phyloP scores from a whole-genome alignment of 306 rosid genomes.

The Carpinus viminea region DNA sequence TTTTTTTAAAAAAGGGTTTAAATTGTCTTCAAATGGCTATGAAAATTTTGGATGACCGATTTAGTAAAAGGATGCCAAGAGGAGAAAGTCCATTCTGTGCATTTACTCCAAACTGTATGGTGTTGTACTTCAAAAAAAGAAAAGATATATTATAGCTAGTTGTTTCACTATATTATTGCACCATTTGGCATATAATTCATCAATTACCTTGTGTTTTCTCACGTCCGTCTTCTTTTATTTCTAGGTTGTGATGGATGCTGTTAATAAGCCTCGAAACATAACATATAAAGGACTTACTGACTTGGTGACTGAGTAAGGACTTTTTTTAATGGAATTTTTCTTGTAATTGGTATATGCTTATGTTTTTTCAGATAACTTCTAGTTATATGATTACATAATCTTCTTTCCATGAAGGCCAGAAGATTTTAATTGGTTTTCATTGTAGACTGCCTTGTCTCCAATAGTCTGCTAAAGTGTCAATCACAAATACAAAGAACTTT shows the following conservation, averaged over 20 bases:
- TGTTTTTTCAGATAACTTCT: not conserved
- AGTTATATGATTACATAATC: not conserved
- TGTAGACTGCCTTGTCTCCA: not conserved
- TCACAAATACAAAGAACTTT: not conserved
- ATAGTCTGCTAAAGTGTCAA: not conserved
- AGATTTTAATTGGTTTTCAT: not conserved
- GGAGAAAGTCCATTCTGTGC: not conserved
- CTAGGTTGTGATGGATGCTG: conserved; percentile 98
- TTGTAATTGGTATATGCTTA: not conserved
- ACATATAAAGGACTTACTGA: conserved; percentile 89
- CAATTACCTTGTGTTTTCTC: conserved; percentile 21
- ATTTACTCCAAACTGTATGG: not conserved
- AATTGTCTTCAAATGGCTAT: not conserved
- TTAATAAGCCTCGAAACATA: conserved; percentile 81
- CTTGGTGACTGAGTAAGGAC: conserved; percentile 97
- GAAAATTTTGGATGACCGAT: not conserved
- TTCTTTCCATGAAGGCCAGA: not conserved
- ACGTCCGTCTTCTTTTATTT: conserved; percentile 22
- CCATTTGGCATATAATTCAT: not conserved
- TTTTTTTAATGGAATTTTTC: not conserved
- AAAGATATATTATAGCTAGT: not conserved
- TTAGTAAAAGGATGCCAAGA: not conserved
- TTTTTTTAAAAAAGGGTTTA: not conserved
- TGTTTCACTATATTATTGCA: not conserved
- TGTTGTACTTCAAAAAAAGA: not conserved